Percentiles rank a stretch among this genome's conserved stretches.
Evolutionary conservation across 176 grass and related monocot species (phyloP).

Genomic region (Saccharum spontaneum): DNA sequence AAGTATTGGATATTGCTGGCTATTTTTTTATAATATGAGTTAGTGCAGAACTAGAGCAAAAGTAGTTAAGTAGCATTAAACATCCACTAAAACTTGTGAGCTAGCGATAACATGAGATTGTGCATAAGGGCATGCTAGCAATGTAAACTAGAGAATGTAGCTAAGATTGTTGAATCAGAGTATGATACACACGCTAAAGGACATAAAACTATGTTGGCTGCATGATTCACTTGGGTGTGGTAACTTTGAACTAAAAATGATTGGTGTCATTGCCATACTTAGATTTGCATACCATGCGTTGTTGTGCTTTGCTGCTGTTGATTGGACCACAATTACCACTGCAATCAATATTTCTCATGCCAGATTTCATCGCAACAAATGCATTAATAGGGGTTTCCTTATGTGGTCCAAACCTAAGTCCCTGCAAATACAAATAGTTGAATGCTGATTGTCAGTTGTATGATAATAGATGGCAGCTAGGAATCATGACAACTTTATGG

Average conservation of each 20-base stretch:
- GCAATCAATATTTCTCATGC: neutral
- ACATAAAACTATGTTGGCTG: neutral
- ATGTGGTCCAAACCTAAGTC: neutral
- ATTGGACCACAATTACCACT: neutral
- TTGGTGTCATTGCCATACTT: neutral
- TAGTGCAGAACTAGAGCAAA: too few relatives aligned
- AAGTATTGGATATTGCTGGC: neutral
- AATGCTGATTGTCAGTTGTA: neutral
- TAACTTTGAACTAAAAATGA: neutral
- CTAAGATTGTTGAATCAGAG: neutral
- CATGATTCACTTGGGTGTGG: slow-evolving; percentile 2
- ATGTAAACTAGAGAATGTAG: neutral
- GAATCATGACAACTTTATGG: too few relatives aligned
- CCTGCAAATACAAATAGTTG: neutral
- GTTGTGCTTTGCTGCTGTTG: neutral
- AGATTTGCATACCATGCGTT: neutral
- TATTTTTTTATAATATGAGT: too few relatives aligned
- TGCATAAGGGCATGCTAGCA: too few relatives aligned
- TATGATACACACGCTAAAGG: too few relatives aligned
- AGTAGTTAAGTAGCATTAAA: too few relatives aligned
- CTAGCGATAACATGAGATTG: too few relatives aligned
- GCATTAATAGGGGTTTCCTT: neutral
- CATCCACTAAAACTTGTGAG: too few relatives aligned
- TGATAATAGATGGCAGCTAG: too few relatives aligned
- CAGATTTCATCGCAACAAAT: neutral